Evolutionary conservation across 2,329 filamentous ascomycete species (phyloP), one percentile per base, ranked within the genome.

Genomic region (Hypomyces rosellus): DNA sequence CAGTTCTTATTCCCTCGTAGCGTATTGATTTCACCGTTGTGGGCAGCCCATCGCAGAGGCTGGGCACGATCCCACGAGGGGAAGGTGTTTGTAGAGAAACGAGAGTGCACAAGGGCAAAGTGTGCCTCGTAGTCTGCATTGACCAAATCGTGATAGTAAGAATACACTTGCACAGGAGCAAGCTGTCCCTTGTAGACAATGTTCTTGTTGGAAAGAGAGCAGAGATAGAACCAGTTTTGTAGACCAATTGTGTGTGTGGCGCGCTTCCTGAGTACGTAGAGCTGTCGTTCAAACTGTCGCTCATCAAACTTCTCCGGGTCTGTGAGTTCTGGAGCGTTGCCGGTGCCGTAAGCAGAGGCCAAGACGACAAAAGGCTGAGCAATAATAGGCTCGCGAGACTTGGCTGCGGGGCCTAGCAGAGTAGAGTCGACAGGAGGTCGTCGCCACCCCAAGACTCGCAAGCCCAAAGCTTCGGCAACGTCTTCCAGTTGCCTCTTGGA

Each of bases 181-280:
- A 97, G 78, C 69, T 97, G 93, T 57, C 92, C 92, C 80, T 97
- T 97, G 81, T 97, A 97, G 54, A 97, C 89, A 72, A 97, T 97
- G 75, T 97, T 97, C 74, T 91, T 91, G 83, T 96, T 96, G 70
- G 85, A 93, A 59, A 97, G 75, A 45, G 90, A 96, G 79, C 92
- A 97, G 52, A 97, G 78, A 70, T 97, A 97, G 78, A 97, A 97
- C 92, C 92, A 97, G 71, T 96, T 96, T 72, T 95, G 89, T 50
- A 96, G 80, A 53, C 92, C 91, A 66, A 96, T 93, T 63, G 89
- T 87, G 75, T 96, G 90, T 44, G 91, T 96, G 48, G 91, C 87
- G 63, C 90, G 88, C 80, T 99, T 99, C 66, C 92, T 86, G 60
- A 99, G 81, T 55, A 97, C 80, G 70, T 92, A 99, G 49, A 99